Evolutionary conservation across 345 rosid genomes (phyloP), one percentile per base, ranked within the genome.

Genomic region (Citrus maxima): DNA sequence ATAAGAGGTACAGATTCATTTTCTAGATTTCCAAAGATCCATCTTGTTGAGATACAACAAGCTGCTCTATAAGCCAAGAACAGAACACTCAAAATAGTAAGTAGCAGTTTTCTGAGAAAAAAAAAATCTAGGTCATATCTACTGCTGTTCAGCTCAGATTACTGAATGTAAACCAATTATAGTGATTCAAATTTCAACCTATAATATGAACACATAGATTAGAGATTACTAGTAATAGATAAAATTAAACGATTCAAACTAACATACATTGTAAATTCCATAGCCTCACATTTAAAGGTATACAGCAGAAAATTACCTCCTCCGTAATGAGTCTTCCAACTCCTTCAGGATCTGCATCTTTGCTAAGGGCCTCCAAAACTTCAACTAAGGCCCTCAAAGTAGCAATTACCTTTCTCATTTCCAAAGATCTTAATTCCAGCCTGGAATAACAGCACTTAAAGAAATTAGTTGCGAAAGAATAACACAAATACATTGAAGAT

Each of bases 311-410:
- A 72, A 55, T 68, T 81, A 96, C 99, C 98, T 96, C 99, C 80
- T 90, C 99, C 82, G 35, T 88, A 80, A 96, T 91, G 67, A 76
- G 86, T 79, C 93, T 88, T 79, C 97, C 99, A 84, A 93, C 98
- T 70, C 97, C 98, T 73, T 67, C 81, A 76, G 94, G 94, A 88
- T 88, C 98, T 75, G 97, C 99, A 85, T 88, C 94, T 86, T 89
- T 86, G 84, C 93, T 89, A 80, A 96, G 97, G 24, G 87, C 88
- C 84, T 93, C 98, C 94, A 96, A 87, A 67, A 96, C 98, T 79
- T 96, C 98, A 25, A 90, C 84, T 77, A 96, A 84, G 77, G 97
- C 99, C 89, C 90, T 90, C 87, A 93, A 81, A 65, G 94, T 96
- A 74, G 95, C 88, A 77, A 96, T 88, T 37, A 93, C 90, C 86